These are phyloP conservation scores for Thymus quinquecostatus DNA, from an alignment of 257 asterid species.

Conservation along the genomic window DNA sequence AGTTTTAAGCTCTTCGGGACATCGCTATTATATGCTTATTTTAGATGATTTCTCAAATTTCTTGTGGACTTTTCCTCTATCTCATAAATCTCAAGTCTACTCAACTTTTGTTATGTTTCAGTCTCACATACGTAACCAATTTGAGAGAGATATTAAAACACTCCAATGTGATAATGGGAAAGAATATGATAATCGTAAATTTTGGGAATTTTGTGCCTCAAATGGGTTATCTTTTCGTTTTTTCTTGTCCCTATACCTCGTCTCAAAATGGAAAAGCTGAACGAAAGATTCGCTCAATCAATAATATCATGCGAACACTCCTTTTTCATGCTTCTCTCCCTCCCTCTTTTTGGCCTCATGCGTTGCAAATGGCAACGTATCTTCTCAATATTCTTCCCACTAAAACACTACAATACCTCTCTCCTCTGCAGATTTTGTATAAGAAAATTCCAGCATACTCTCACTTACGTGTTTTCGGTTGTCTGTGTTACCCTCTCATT, in stretches of 20 bases:
- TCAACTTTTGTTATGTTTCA: background rate
- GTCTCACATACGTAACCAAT: too few relatives aligned
- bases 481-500: background rate
- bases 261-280: too few relatives aligned
- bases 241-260: too few relatives aligned
- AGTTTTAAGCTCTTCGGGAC: background rate
- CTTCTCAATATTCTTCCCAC: background rate
- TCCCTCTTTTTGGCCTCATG: background rate
- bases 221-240: too few relatives aligned
- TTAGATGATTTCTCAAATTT: slow-evolving; percentile 12
- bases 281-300: too few relatives aligned
- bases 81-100: background rate
- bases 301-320: background rate
- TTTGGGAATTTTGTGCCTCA: too few relatives aligned
- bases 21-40: background rate
- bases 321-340: background rate
- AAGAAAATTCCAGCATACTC: background rate
- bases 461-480: background rate
- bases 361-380: background rate
- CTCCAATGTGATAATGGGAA: too few relatives aligned
- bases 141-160: too few relatives aligned
- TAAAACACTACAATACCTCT: background rate
- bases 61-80: background rate
- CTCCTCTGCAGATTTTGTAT: too few relatives aligned
- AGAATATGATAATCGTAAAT: too few relatives aligned